Evolutionary conservation across 768 basidiomycete species (phyloP).

Genomic region (Lyophyllum decastes): DNA sequence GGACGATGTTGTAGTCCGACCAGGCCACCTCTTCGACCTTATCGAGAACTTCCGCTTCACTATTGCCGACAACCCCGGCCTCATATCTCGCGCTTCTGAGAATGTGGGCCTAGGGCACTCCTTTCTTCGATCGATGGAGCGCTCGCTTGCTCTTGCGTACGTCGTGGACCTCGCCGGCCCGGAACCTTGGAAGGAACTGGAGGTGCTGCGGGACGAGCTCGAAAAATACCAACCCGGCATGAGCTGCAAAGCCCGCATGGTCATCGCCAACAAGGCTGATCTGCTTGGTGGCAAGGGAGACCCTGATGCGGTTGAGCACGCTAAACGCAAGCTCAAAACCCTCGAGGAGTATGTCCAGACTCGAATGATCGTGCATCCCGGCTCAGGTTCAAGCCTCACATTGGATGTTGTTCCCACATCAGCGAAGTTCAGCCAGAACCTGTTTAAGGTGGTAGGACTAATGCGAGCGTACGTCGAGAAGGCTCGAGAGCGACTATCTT

Average conservation of each 20-base stretch:
- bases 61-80: constrained; percentile 95
- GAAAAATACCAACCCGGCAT: constrained; percentile 81
- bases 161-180: constrained; percentile 85
- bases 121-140: constrained; percentile 91
- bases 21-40: constrained; percentile 56
- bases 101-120: constrained; percentile 93
- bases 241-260: constrained; percentile 73
- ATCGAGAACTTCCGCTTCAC: constrained; percentile 88
- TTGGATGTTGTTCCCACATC: constrained; percentile 82
- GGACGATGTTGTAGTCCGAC: constrained; percentile 16
- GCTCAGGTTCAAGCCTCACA: constrained; percentile 20
- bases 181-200: constrained; percentile 77
- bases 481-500: constrained; percentile 21
- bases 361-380: constrained; percentile 38
- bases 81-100: constrained; percentile 81
- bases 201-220: constrained; percentile 75
- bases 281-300: constrained; percentile 59
- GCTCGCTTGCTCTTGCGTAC: constrained; percentile 86
- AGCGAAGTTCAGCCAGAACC: constrained; percentile 84
- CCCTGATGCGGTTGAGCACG: constrained; percentile 48
- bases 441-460: constrained; percentile 64
- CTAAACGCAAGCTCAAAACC: constrained; percentile 53
- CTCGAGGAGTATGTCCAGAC: constrained; percentile 58
- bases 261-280: constrained; percentile 96
- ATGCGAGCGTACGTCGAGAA: constrained; percentile 68